A percentile compares a stretch with the other conserved stretches of the same genome.
These are phyloP conservation scores for Peniophora sp. DNA, from an alignment of 1,284 basidiomycete genomes.

Conservation along the genomic window DNA sequence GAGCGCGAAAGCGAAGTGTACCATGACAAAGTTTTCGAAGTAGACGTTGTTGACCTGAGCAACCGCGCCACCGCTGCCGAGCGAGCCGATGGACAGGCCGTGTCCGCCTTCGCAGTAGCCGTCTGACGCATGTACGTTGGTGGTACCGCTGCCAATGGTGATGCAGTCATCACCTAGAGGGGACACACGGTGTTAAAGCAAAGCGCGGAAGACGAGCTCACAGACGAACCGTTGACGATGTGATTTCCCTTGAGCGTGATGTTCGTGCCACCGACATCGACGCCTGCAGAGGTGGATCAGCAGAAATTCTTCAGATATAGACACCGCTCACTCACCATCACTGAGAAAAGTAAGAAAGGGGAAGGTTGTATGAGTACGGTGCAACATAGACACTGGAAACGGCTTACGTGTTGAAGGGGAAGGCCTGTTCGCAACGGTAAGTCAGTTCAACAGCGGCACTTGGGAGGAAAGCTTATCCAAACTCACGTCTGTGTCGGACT, in stretches of 20 bases:
- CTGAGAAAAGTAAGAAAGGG: not conserved
- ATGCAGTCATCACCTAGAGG: conserved; percentile 50
- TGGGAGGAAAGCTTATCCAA: not conserved
- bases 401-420: conserved; percentile 57
- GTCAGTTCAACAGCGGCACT: not conserved
- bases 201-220: no score
- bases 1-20: conserved; percentile 10
- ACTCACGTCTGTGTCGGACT: conserved; percentile 29
- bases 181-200: no score
- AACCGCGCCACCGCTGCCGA: conserved; percentile 42
- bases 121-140: conserved; percentile 45
- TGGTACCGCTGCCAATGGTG: conserved; percentile 48
- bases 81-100: conserved; percentile 52
- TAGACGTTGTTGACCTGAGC: conserved; percentile 48
- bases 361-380: not conserved
- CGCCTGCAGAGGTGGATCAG: conserved; percentile 26
- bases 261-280: conserved; percentile 48
- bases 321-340: no score
- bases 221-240: conserved; percentile 36
- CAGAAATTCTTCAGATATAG: no score
- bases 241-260: conserved; percentile 51
- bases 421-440: conserved; percentile 26
- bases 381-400: not conserved
- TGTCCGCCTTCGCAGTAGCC: conserved; percentile 49
- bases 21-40: conserved; percentile 54